phyloP scores from a whole-genome alignment of 2,329 filamentous ascomycete genomes.

The Fonsecaea monophora region DNA sequence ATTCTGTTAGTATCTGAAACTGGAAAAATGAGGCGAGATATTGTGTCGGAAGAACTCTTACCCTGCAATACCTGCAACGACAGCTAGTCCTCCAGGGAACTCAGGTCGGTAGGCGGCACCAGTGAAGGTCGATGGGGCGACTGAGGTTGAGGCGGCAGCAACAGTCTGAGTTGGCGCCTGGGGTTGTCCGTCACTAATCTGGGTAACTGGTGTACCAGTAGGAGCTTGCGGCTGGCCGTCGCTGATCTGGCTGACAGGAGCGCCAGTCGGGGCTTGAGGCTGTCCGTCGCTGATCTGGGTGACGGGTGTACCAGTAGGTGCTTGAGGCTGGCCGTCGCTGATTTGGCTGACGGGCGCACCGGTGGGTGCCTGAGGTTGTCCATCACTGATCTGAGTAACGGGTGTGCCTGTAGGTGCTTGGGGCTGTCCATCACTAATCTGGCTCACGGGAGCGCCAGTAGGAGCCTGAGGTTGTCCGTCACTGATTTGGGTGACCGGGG shows the following conservation, averaged over 20 bases:
- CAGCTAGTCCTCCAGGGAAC: constrained; percentile 32
- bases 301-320: constrained; percentile 8
- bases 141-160: constrained; percentile 46
- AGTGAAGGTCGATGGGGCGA: constrained; percentile 31
- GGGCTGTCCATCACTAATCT: constrained; percentile 34
- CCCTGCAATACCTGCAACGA: constrained; percentile 36
- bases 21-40: neutral
- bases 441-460: constrained; percentile 22
- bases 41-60: neutral
- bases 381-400: constrained; percentile 35
- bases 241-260: constrained; percentile 26
- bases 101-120: constrained; percentile 34
- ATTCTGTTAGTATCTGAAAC: neutral
- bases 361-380: constrained; percentile 53
- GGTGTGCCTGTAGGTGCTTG: constrained; percentile 43
- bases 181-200: constrained; percentile 33
- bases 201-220: constrained; percentile 20
- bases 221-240: constrained; percentile 47
- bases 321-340: constrained; percentile 59
- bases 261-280: constrained; percentile 47
- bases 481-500: constrained; percentile 35
- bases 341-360: constrained; percentile 45
- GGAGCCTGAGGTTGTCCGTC: constrained; percentile 48
- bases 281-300: constrained; percentile 35
- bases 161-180: constrained; percentile 44